These are phyloP conservation scores for Meripilus lineatus DNA, from an alignment of 1,284 basidiomycete genomes.

Conservation along the genomic window DNA sequence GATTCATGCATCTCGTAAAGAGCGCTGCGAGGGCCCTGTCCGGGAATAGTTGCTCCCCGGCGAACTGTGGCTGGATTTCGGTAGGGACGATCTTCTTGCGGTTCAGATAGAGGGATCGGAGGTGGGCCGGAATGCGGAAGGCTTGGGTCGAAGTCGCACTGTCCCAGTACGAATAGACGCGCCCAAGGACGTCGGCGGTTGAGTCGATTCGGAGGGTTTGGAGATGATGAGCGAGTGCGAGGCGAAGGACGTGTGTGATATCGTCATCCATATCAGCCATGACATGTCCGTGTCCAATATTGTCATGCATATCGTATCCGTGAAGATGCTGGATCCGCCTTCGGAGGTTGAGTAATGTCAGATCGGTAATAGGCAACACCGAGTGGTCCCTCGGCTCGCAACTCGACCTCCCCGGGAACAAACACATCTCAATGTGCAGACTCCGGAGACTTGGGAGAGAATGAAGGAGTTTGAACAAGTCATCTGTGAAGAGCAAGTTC, in stretches of 20 bases:
- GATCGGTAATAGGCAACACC: slow-evolving; percentile 33
- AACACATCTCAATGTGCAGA: slow-evolving; percentile 32
- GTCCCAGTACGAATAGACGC: slow-evolving; percentile 22
- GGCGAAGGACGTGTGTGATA: slow-evolving; percentile 19
- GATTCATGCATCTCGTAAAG: slow-evolving; percentile 18
- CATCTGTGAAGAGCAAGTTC: slow-evolving; percentile 28
- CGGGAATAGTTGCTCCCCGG: slow-evolving; percentile 21
- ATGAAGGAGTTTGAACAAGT: slow-evolving; percentile 30
- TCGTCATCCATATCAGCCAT: slow-evolving; percentile 15
- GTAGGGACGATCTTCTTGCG: slow-evolving; percentile 19
- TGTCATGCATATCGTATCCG: slow-evolving; percentile 1
- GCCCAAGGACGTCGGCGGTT: slow-evolving; percentile 33
- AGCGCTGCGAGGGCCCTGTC: slow-evolving; percentile 21
- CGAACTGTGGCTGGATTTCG: slow-evolving; percentile 13
- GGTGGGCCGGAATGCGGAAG: slow-evolving; percentile 25
- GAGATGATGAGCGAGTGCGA: slow-evolving; percentile 30
- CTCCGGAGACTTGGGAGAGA: slow-evolving; percentile 28
- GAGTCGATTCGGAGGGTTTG: slow-evolving; percentile 32
- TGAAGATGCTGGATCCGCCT: slow-evolving; percentile 12
- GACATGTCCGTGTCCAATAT: slow-evolving; percentile 8
- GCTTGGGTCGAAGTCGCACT: slow-evolving; percentile 10
- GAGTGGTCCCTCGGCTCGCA: slow-evolving; percentile 21
- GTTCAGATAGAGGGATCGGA: slow-evolving; percentile 31
- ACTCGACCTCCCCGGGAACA: slow-evolving; percentile 20
- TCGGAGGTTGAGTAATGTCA: slow-evolving; percentile 27